Evolutionary conservation across 1,139 yeast genomes (phyloP), one percentile per base, ranked within the genome.

Genomic region (Maudiozyma humilis): DNA sequence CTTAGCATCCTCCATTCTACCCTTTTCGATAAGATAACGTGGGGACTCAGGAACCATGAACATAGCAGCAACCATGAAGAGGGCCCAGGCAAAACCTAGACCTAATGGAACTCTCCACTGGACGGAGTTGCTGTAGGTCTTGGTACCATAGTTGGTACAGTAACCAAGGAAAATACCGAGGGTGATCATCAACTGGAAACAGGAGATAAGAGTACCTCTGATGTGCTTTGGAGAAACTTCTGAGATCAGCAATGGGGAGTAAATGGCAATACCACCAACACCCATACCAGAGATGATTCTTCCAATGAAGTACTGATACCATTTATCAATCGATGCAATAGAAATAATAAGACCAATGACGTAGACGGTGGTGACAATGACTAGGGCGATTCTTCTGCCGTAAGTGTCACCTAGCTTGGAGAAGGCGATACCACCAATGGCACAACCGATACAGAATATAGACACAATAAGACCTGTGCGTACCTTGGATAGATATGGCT

Each of bases 101-200:
- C 82, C 82, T 57, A 78, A 64, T 39, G 79, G 81, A 49, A 77
- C 70, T 72, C 43, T 41, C 40, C 33, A 37, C n/a, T 37, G 33
- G 15, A 37, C 33, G 8, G 43, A 41, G 16, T 41, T 82, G 56
- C 69, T 63, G 50, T 59, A 57, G 43, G 64, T 65, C 57, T 72
- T 70, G 36, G 81, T 72, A 60, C 78, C 83, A 57, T 74, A 79
- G 58, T 75, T 75, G 39, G 78, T 73, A 58, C 77, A 71, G 62
- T 37, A 29, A 16, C 40, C 34, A 12, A 38, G 32, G 35, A 41
- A 41, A 15, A 41, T 41, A 35, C 43, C 40, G 13, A 30, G 18
- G 12, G 40, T 41, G 32, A 41, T 41, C 43, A 41, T 41, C 16
- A 41, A 36, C 32, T 41, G 40, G 33, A 29, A 37, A 37, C 40